Evolutionary conservation across 306 rosid genomes (phyloP).

Genomic region (Begonia peltatifolia): DNA sequence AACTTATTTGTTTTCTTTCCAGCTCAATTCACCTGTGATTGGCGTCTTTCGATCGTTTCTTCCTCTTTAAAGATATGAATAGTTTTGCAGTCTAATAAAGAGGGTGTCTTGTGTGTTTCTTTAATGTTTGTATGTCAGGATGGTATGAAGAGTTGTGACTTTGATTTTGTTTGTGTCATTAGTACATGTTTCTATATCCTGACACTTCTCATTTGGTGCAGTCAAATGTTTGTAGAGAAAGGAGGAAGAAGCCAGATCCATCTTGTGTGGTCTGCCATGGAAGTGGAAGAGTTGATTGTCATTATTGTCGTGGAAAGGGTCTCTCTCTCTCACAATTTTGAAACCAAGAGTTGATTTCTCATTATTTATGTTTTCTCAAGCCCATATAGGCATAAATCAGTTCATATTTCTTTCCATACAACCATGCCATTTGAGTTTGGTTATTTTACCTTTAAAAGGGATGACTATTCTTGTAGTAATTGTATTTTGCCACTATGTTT

Average conservation of each 20-base stretch:
- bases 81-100: too few species aligned
- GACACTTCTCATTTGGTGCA: constrained; percentile 12
- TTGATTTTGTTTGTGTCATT: neutral
- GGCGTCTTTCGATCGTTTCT: neutral
- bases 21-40: neutral
- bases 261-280: constrained; percentile 67
- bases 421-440: too few species aligned
- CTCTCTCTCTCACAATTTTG: constrained; percentile 7
- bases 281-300: constrained; percentile 65
- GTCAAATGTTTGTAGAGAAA: constrained; percentile 63
- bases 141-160: neutral
- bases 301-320: constrained; percentile 52
- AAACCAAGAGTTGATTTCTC: too few species aligned
- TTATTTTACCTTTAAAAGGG: too few species aligned
- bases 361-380: too few species aligned
- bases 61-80: neutral
- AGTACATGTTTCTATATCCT: neutral
- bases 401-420: too few species aligned
- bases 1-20: too few species aligned
- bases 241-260: constrained; percentile 55
- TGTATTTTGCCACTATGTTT: too few species aligned
- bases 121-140: too few species aligned
- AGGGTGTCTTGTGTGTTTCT: too few species aligned
- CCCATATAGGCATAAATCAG: too few species aligned
- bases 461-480: too few species aligned